Evolutionary conservation across 148 eudicot genomes (phyloP), one percentile per base, ranked within the genome.

Genomic region (Chenopodium quinoa): DNA sequence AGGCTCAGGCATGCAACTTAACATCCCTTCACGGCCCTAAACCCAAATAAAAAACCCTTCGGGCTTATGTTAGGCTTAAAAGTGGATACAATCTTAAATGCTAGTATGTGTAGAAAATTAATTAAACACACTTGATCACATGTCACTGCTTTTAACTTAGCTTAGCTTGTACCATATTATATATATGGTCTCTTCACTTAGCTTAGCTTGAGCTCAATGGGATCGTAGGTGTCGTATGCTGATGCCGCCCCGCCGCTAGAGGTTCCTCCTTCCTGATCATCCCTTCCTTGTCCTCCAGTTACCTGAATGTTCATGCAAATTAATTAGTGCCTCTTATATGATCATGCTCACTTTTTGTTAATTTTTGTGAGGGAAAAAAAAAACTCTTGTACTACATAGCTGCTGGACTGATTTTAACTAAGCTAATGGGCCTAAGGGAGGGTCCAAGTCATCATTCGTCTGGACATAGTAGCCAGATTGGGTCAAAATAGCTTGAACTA

Each of bases 161-260:
- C 48, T 71, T 34, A 31, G 25, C 25, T 71, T 72, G 54, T 47
- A 72, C 75, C 77, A 50, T 27, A 31, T 23, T 10, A 12, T 14
- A 4, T 25, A 12, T 14, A 4, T 25, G 77, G 4, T 27, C 10
- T 50, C 62, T 50, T 11, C 29, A 58, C 76, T 52, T 68, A 82
- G 76, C 79, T 77, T 27, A 82, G 84, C 76, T 77, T 82, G 25
- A 82, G 82, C 60, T 80, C 77, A 25, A 80, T 80, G 8, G 82
- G 69, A 27, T 80, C 82, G 47, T 80, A 80, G 7, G 76, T 60
- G 44, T 80, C 82, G 5, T 32, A 71, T 54, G 76, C 82, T 56
- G 82, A 80, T 54, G 76, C 62, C 62, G 7, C 77, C 44, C 44
- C 44, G 80, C 84, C 60, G 62, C 75, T 76, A 1, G 84, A 76